These are phyloP conservation scores for Epichloe amarillans DNA, from an alignment of 2,329 filamentous ascomycete genomes.

Conservation along the genomic window DNA sequence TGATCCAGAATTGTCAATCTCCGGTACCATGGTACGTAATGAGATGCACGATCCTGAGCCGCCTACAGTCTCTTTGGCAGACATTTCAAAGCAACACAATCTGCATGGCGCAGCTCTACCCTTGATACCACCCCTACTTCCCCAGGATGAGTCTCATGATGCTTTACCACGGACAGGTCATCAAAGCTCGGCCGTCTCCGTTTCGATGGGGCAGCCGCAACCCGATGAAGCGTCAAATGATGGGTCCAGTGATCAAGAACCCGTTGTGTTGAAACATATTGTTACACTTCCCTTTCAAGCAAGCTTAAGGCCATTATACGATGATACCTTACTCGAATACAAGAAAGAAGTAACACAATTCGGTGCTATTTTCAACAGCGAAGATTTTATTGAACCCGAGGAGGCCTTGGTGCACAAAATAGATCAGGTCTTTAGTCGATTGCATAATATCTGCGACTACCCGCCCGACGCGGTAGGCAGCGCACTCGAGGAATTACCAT, in stretches of 20 bases:
- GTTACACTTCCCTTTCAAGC: slow-evolving; percentile 45
- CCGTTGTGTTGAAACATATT: slow-evolving; percentile 25
- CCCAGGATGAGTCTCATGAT: slow-evolving; percentile 7
- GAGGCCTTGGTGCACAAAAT: slow-evolving; percentile 29
- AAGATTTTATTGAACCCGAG: slow-evolving; percentile 26
- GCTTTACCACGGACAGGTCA: slow-evolving; percentile 7
- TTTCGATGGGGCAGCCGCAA: slow-evolving; percentile 15
- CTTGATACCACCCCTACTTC: slow-evolving; percentile 11
- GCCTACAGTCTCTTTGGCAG: slow-evolving; percentile 25
- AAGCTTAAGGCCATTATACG: slow-evolving; percentile 37
- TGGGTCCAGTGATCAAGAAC: slow-evolving; percentile 8
- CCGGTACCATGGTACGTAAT: slow-evolving; percentile 10
- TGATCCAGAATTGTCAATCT: slow-evolving; percentile 8
- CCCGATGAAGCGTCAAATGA: slow-evolving; percentile 12
- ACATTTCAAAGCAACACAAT: slow-evolving; percentile 20
- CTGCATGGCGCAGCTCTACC: slow-evolving; percentile 11
- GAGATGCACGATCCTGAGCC: slow-evolving; percentile 12
- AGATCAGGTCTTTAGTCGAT: slow-evolving; percentile 34
- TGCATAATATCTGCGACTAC: slow-evolving; percentile 44
- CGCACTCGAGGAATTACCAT: slow-evolving; percentile 22
- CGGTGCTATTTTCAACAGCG: slow-evolving; percentile 26
- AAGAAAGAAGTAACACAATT: slow-evolving; percentile 33
- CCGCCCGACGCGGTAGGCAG: slow-evolving; percentile 38
- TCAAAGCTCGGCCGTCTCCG: slow-evolving; percentile 13
- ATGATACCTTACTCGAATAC: slow-evolving; percentile 32